phyloP scores from a whole-genome alignment of 805 yeast genomes.

The Diddensiella transvaalensis region DNA sequence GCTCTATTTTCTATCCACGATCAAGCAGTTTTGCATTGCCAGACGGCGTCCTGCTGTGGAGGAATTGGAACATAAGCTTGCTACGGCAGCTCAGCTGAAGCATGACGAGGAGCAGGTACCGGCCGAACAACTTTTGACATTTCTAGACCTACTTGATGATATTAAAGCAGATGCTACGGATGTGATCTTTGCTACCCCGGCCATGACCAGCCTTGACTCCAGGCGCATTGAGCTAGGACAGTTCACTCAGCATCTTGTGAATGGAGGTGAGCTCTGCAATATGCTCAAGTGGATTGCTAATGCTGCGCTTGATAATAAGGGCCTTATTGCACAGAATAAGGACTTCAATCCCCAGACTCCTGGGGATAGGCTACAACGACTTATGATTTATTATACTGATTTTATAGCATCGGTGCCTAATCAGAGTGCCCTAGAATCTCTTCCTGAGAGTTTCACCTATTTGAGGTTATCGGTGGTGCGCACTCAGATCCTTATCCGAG shows the following conservation, averaged over 20 bases:
- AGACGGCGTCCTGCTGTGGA: conserved; percentile 1
- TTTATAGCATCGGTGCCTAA: conserved; percentile 13
- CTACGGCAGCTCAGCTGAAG: background rate
- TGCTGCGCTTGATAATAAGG: conserved; percentile 8
- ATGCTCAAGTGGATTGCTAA: conserved; percentile 13
- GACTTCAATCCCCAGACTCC: background rate
- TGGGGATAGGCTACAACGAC: conserved; percentile 8
- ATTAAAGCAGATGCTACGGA: conserved; percentile 10
- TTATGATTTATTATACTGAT: conserved; percentile 10
- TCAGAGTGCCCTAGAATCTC: conserved; percentile 6
- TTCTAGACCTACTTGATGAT: conserved; percentile 11
- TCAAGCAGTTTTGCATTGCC: conserved; percentile 8
- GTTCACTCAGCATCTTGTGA: conserved; percentile 8
- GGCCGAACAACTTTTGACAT: background rate
- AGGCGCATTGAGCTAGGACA: conserved; percentile 12
- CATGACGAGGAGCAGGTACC: background rate
- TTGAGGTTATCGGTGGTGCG: conserved; percentile 19
- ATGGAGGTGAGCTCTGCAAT: conserved; percentile 7
- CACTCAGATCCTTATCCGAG: conserved; percentile 17
- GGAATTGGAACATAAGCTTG: background rate
- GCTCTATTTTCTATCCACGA: background rate
- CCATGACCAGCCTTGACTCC: conserved; percentile 3
- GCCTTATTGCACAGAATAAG: background rate
- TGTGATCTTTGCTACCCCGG: background rate
- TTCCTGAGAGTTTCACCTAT: conserved; percentile 21